Evolutionary conservation across 371 early-diverging fungal genomes (phyloP), one percentile per base, ranked within the genome.

Genomic region (Lichtheimia hyalospora): DNA sequence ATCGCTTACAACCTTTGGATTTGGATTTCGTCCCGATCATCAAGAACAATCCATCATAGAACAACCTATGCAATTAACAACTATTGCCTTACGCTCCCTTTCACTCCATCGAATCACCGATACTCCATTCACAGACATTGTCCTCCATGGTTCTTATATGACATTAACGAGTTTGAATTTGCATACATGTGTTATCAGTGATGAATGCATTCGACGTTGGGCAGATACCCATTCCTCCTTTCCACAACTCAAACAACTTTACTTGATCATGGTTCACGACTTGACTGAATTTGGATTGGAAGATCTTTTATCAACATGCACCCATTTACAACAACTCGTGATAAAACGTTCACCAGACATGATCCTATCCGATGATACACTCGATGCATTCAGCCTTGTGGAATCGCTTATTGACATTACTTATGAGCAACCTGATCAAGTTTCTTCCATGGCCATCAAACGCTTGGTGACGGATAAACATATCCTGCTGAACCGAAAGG

Each of bases 381-480:
- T 55, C 7, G 56, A 55, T 44, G 13, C 25, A 18, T 46, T 55
- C 42, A 43, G 56, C 2, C 56, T 12, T 27, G 5, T 46, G 21
- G 46, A 12, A 18, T 46, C 18, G 2, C 46, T 46, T n/a, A 10
- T n/a, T 8, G 21, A 46, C 16, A 46, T 46, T 2, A 46, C 46
- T 44, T 55, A 21, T 44, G 43, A 41, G 3, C 56, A 55, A 44
- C 56, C 44, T n/a, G 56, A 55, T 42, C 21, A 27, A 6, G 41
- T 55, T 4, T 14, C 44, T 13, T 46, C 16, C 13, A 20, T 7
- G 16, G 44, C 56, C 16, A 24, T 55, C 18, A 1, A 16, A 25
- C 56, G 44, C 1, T 25, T 55, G 6, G 27, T 43, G 13, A 43
- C 14, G 0, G 23, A 34, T 6, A 55, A 44, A 44, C 42, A 24